Percentiles rank a stretch among this genome's conserved stretches.
These are phyloP conservation scores for Dalechampia spathulata DNA, from an alignment of 441 rosid species.

Conservation along the genomic window DNA sequence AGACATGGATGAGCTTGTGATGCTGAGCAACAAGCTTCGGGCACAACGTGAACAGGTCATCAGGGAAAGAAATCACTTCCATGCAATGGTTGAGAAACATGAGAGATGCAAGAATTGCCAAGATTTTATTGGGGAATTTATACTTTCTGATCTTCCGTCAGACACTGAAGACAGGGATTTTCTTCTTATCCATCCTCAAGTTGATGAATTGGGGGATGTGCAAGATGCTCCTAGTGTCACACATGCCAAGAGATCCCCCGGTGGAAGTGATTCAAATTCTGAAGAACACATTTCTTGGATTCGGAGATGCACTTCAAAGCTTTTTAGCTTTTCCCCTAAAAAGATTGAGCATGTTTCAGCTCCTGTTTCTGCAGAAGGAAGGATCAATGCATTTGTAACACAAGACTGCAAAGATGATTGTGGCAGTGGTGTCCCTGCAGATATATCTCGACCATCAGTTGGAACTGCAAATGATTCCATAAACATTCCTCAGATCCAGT, in stretches of 20 bases:
- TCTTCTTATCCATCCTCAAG: slow-evolving; percentile 26
- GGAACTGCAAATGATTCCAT: slow-evolving; percentile 19
- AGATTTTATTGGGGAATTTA: slow-evolving; percentile 48
- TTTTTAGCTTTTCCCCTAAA: slow-evolving; percentile 61
- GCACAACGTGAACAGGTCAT: slow-evolving; percentile 44
- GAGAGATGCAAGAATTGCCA: slow-evolving; percentile 57
- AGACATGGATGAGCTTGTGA: slow-evolving; percentile 58
- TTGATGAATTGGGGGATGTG: slow-evolving; percentile 26
- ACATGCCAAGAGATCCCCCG: slow-evolving; percentile 26
- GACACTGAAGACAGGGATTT: slow-evolving; percentile 33
- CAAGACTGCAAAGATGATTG: slow-evolving; percentile 21
- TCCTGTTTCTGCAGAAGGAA: slow-evolving; percentile 24
- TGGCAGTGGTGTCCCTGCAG: slow-evolving; percentile 22
- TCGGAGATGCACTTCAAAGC: slow-evolving; percentile 50
- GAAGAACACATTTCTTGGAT: slow-evolving; percentile 50
- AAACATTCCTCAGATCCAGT: slow-evolving; percentile 26
- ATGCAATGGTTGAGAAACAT: slow-evolving; percentile 51
- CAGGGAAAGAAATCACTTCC: slow-evolving; percentile 44
- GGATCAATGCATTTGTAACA: slow-evolving; percentile 11
- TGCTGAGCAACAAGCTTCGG: slow-evolving; percentile 49
- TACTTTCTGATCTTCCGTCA: slow-evolving; percentile 47
- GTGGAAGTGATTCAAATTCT: slow-evolving; percentile 36
- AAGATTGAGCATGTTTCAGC: slow-evolving; percentile 25
- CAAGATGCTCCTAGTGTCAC: slow-evolving; percentile 25
- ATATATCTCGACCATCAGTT: slow-evolving; percentile 20